Percentiles rank a stretch among this genome's conserved stretches.
phyloP scores from a whole-genome alignment of 306 rosid species.

The Corylus heterophylla region DNA sequence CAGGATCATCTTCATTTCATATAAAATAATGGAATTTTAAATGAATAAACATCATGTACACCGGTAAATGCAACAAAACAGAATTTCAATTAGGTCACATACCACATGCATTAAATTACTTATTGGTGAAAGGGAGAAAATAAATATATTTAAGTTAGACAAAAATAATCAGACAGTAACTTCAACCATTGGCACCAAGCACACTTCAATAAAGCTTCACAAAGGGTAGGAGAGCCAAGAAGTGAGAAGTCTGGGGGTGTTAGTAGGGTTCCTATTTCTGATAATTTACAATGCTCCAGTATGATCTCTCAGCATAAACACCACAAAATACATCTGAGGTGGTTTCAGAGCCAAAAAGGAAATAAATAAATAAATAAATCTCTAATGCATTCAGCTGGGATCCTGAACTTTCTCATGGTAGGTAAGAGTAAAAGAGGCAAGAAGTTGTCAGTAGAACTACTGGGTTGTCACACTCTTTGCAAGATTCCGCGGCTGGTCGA shows the following conservation, averaged over 20 bases:
- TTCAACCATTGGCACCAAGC: neutral
- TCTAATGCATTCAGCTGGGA: neutral
- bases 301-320: conserved; percentile 18
- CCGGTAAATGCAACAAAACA: too few species aligned
- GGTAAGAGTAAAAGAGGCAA: neutral
- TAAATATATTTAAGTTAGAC: too few species aligned
- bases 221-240: neutral
- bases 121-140: too few species aligned
- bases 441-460: conserved; percentile 23
- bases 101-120: too few species aligned
- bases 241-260: neutral
- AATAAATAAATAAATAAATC: neutral
- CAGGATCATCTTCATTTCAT: too few species aligned
- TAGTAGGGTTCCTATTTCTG: neutral
- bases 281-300: conserved; percentile 23
- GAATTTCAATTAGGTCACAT: too few species aligned
- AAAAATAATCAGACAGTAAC: too few species aligned
- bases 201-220: neutral
- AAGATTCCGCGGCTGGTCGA: conserved; percentile 98
- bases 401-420: neutral
- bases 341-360: neutral
- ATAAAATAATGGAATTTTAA: too few species aligned
- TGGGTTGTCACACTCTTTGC: conserved; percentile 97
- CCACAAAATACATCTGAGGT: conserved; percentile 3
- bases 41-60: too few species aligned